These are phyloP conservation scores for Serendipita sp. DNA, from an alignment of 768 basidiomycete species.

Conservation along the genomic window DNA sequence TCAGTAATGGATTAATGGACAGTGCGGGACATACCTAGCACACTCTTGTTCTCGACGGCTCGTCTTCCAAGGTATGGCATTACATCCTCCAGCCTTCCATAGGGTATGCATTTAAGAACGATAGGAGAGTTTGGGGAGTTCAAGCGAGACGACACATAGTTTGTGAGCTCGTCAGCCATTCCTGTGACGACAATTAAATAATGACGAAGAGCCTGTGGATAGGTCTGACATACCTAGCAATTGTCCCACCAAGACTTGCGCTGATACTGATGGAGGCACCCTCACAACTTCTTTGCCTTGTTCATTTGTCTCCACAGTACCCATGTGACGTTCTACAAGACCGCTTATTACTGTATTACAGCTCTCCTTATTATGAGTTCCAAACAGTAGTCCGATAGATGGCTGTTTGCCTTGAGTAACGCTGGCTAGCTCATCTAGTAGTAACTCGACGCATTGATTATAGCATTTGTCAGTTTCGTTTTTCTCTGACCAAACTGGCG, in stretches of 20 bases:
- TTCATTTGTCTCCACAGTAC: constrained; percentile 15
- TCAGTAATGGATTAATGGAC: not conserved
- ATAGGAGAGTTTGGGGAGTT: not conserved
- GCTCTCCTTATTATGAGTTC: constrained; percentile 71
- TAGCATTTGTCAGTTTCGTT: constrained; percentile 59
- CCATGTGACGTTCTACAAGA: constrained; percentile 42
- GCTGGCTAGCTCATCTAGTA: constrained; percentile 39
- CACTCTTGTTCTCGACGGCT: constrained; percentile 84
- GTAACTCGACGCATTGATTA: constrained; percentile 38
- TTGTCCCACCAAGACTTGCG: constrained; percentile 61
- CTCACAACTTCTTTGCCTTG: constrained; percentile 15
- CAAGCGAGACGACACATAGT: constrained; percentile 27
- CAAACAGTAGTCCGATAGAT: constrained; percentile 55
- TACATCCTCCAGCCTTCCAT: constrained; percentile 54
- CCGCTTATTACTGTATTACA: constrained; percentile 43
- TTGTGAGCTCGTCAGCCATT: constrained; percentile 72
- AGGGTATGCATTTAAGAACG: constrained; percentile 44
- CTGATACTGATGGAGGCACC: constrained; percentile 39
- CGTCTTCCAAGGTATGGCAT: constrained; percentile 82
- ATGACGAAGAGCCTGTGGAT: not conserved
- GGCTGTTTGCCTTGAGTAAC: constrained; percentile 21
- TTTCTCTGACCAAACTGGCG: constrained; percentile 58
- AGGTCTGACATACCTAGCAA: constrained; percentile 46
- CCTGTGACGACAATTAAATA: constrained; percentile 28
- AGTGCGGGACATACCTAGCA: constrained; percentile 34